phyloP scores from a whole-genome alignment of 306 rosid species.

The Canavalia gladiata region DNA sequence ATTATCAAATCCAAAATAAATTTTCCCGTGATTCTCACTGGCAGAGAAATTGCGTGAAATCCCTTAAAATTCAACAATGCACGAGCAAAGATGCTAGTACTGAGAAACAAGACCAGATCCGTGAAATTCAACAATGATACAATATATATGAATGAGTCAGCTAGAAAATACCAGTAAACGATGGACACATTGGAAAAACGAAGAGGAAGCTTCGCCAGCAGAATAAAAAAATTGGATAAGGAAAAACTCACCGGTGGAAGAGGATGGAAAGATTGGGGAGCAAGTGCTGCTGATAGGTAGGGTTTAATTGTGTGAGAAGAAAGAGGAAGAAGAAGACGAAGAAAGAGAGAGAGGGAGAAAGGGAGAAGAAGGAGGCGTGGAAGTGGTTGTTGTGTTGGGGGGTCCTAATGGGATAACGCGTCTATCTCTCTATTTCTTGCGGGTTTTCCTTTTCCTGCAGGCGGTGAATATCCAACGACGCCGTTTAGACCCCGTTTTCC shows the following conservation, averaged over 20 bases:
- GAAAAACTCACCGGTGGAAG: constrained; percentile 48
- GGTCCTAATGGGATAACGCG: constrained; percentile 44
- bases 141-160: constrained; percentile 20
- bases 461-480: constrained; percentile 50
- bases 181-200: background rate
- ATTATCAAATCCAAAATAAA: background rate
- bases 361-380: constrained; percentile 21
- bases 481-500: constrained; percentile 36
- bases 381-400: constrained; percentile 27
- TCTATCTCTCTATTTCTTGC: background rate
- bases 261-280: constrained; percentile 50
- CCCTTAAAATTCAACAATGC: background rate
- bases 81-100: background rate
- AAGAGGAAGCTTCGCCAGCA: background rate
- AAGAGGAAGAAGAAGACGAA: background rate
- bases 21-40: background rate
- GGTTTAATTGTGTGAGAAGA: constrained; percentile 55
- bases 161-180: background rate
- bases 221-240: background rate
- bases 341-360: background rate
- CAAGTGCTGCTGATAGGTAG: constrained; percentile 46
- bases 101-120: constrained; percentile 53
- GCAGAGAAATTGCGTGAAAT: background rate
- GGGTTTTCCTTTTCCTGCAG: constrained; percentile 10
- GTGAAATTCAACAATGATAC: constrained; percentile 6